Base-by-base conservation (phyloP, 108 stramenopile species). In the Nannochloropsis oceanica region DNA sequence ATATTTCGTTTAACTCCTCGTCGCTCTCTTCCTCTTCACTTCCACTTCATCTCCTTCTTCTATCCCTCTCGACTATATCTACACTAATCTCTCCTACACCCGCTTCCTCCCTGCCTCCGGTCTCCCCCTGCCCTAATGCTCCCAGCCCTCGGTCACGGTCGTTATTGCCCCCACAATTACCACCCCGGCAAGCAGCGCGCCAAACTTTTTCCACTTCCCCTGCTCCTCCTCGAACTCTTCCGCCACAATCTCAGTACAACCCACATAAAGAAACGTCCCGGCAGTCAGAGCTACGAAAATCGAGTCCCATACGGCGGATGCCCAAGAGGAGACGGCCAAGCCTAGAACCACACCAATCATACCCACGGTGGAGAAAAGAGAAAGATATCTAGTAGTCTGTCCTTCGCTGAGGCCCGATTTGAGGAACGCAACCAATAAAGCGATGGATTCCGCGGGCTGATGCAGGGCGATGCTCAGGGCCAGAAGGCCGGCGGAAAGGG, bases 261-360 rank as follows among this genome's bases (percentile, higher is more conserved):
- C 98, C 18, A 98, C 98, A 91, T 98, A 98, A n/a, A 98, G 92
- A 90, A 98, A 98, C 11, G 98, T 98, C 86, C 98, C 98, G 20
- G 98, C 98, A 43, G 97, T 96, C 84, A 96, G 86, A 13, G 98
- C 96, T 83, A 97, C 89, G 94, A 97, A 94, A 27, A 94, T 91
- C n/a, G 96, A 92, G 91, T 97, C 91, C 44, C 81, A 79, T 42
- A 88, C 26, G 26, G 84, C 44, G 44, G 83, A 84, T 24, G 84
- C 50, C 80, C 84, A 88, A 25, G 80, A 27, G 22, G 26, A 81
- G 26, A 26, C 25, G 12, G 25, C 80, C 13, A 81, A 14, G 25
- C 26, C 80, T 26, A 81, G 8, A 13, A 81, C 8, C 8, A 10
- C 93, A 93, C 25, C 95, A 95, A 27, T 95, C 91, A 3, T 95